Evolutionary conservation across 495 filamentous ascomycete species (phyloP).

Genomic region (Aeminium ludgeri): DNA sequence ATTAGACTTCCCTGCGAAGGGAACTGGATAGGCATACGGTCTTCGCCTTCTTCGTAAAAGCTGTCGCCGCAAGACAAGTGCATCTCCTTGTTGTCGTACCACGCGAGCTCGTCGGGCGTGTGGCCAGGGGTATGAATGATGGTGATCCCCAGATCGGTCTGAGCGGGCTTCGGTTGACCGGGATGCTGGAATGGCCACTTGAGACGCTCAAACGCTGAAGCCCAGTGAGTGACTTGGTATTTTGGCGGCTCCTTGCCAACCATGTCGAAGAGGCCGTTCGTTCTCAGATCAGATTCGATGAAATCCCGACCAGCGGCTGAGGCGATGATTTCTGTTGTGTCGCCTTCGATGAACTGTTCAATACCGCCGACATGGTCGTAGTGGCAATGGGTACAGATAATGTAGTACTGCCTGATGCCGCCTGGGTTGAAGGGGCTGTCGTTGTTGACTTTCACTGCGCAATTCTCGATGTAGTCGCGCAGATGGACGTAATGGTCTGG

Average conservation of each 20-base stretch:
- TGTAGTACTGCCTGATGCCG: conserved; percentile 19
- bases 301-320: conserved; percentile 23
- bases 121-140: conserved; percentile 29
- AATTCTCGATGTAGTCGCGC: conserved; percentile 25
- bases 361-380: conserved; percentile 29
- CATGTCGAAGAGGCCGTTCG: conserved; percentile 20
- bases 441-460: conserved; percentile 20
- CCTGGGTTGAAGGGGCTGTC: conserved; percentile 21
- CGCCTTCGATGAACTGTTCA: conserved; percentile 17
- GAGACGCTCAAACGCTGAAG: conserved; percentile 19
- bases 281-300: conserved; percentile 21
- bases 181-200: conserved; percentile 1
- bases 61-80: conserved; percentile 29
- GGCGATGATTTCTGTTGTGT: conserved; percentile 21
- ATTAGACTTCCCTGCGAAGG: conserved; percentile 17
- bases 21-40: conserved; percentile 25
- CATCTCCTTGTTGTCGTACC: conserved; percentile 26
- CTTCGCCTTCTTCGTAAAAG: conserved; percentile 25
- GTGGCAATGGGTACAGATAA: conserved; percentile 29
- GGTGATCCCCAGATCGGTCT: conserved; percentile 17
- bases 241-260: conserved; percentile 16
- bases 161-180: background rate
- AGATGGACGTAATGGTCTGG: conserved; percentile 13
- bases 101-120: conserved; percentile 29
- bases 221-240: conserved; percentile 26